Evolutionary conservation across 768 basidiomycete species (phyloP).

Genomic region (Fomitopsis serialis): DNA sequence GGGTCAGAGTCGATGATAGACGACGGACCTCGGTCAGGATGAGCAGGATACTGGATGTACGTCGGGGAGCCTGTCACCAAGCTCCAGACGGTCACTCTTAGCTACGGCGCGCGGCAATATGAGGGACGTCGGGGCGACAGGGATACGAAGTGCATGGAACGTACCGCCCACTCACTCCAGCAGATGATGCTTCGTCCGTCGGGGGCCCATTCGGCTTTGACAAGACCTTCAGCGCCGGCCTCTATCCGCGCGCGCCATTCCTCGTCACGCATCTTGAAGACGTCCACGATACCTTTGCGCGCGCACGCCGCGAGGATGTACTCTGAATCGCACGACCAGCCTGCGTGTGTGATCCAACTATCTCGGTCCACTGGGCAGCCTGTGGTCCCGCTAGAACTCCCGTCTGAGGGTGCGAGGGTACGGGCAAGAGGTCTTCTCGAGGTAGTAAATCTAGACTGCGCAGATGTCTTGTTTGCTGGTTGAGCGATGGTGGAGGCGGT

Average conservation of each 20-base stretch:
- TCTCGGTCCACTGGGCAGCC: conserved; percentile 16
- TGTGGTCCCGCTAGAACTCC: no score
- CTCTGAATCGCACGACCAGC: conserved; percentile 87
- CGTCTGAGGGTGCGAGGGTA: not conserved
- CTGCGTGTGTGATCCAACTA: conserved; percentile 62
- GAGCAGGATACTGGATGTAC: conserved; percentile 81
- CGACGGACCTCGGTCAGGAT: conserved; percentile 66
- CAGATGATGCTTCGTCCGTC: conserved; percentile 80
- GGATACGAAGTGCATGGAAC: conserved; percentile 25
- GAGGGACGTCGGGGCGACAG: not conserved
- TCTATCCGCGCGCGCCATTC: conserved; percentile 75
- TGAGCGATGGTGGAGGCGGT: conserved; percentile 37
- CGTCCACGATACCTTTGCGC: conserved; percentile 64
- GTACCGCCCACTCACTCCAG: conserved; percentile 91
- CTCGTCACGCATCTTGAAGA: conserved; percentile 78
- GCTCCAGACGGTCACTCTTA: conserved; percentile 85
- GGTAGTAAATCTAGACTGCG: not conserved
- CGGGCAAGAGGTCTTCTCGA: not conserved
- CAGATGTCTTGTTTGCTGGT: conserved; percentile 24
- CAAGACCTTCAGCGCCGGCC: conserved; percentile 77
- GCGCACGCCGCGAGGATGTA: conserved; percentile 78
- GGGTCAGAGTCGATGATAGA: not conserved
- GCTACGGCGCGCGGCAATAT: conserved; percentile 34
- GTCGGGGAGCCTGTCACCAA: conserved; percentile 68
- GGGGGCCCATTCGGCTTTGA: conserved; percentile 87